phyloP scores from a whole-genome alignment of 164 flowering plant species.

The Euptelea pleiosperma region DNA sequence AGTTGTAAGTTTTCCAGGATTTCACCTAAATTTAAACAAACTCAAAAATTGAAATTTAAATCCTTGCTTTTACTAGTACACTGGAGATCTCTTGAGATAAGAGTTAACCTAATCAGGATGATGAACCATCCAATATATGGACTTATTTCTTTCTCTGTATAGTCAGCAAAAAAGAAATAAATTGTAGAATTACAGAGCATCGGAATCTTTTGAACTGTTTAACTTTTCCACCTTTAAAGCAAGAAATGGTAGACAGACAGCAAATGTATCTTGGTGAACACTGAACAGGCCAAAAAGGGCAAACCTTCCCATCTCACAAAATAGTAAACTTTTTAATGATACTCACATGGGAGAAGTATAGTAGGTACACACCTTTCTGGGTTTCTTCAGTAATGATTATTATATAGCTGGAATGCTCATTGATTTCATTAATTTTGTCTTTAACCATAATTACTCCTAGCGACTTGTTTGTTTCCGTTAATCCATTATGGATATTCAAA shows the following conservation, averaged over 20 bases:
- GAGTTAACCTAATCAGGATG: no score
- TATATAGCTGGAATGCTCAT: constrained; percentile 4
- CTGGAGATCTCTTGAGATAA: no score
- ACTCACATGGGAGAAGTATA: constrained; percentile 10
- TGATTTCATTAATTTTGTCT: constrained; percentile 5
- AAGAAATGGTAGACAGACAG: neutral
- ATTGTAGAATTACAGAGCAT: no score
- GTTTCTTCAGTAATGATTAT: constrained; percentile 9
- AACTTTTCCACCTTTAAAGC: neutral
- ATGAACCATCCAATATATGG: no score
- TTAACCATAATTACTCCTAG: neutral
- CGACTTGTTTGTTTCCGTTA: constrained; percentile 14
- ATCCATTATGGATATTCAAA: constrained; percentile 1
- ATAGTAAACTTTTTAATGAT: neutral
- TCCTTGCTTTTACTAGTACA: no score
- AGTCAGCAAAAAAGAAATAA: no score
- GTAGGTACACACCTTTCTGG: constrained; percentile 7
- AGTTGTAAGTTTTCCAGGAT: no score
- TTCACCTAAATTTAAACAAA: no score
- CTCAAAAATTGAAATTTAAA: no score
- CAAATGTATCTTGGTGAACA: neutral
- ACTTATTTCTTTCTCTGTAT: no score
- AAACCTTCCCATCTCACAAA: constrained; percentile 14
- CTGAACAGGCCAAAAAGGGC: neutral
- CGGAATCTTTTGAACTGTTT: neutral